Percentiles rank a stretch among this genome's conserved stretches.
Conservation (phyloP, 2,329 filamentous ascomycete species). For the Ambrosiella xylebori region DNA sequence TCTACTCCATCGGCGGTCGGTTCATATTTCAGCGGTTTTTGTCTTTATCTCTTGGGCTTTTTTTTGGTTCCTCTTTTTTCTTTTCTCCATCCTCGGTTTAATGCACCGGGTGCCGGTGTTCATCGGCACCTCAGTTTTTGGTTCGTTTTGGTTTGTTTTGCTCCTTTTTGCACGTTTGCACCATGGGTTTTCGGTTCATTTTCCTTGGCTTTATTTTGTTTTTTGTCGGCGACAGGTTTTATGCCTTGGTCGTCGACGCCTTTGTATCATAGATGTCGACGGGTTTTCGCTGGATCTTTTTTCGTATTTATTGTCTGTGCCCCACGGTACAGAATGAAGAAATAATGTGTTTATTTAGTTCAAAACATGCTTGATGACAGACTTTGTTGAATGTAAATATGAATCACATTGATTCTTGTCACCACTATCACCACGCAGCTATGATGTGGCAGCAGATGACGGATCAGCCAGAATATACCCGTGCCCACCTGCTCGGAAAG, state of each 20-base stretch:
- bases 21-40: neutral
- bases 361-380: neutral
- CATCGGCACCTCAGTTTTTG: neutral
- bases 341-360: neutral
- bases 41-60: neutral
- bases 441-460: neutral
- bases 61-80: constrained; percentile 2
- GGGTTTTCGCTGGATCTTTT: neutral
- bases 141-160: neutral
- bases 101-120: neutral
- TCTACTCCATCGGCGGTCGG: neutral
- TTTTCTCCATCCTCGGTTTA: neutral
- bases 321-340: neutral
- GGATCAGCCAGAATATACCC: neutral
- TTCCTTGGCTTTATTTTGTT: neutral
- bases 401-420: no score
- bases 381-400: no score
- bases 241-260: neutral
- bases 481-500: neutral
- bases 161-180: neutral
- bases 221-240: neutral
- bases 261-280: constrained; percentile 6
- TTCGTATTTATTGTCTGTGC: neutral
- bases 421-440: no score
- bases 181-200: constrained; percentile 2